These are phyloP conservation scores for Neurospora sp. DNA, from an alignment of 495 filamentous ascomycete genomes.

Conservation along the genomic window DNA sequence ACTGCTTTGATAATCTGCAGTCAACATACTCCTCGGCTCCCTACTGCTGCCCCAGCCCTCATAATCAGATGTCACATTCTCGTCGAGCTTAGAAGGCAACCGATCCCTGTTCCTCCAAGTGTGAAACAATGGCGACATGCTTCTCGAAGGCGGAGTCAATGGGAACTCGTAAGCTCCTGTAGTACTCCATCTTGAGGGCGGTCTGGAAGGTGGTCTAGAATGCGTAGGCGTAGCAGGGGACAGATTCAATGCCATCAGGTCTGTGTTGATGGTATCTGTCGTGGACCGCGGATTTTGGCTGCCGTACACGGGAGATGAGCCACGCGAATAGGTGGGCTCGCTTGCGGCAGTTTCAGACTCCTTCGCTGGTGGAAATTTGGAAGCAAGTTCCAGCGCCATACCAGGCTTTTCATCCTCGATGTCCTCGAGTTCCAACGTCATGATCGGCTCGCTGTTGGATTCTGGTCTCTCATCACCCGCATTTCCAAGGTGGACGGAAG, in stretches of 20 bases:
- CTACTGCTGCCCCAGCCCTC: not conserved
- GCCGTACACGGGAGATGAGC: not conserved
- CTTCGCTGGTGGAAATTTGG: not conserved
- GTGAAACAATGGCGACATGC: not conserved
- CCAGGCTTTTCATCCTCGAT: not conserved
- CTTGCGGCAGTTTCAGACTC: not conserved
- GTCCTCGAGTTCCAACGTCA: not conserved
- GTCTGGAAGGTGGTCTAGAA: not conserved
- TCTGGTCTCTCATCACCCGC: not conserved
- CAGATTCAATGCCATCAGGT: not conserved
- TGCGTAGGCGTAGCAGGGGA: not conserved
- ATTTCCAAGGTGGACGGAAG: conserved; percentile 6
- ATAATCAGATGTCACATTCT: not conserved
- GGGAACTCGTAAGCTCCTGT: not conserved
- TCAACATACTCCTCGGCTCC: not conserved
- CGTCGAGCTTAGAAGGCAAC: not conserved
- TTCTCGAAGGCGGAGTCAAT: not conserved
- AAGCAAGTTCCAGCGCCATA: not conserved
- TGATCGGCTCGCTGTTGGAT: not conserved
- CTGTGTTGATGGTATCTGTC: not conserved
- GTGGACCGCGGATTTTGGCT: not conserved
- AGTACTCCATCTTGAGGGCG: not conserved
- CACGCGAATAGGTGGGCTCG: not conserved
- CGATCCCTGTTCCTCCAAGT: not conserved
- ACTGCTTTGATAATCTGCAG: not conserved